Evolutionary conservation across 108 stramenopile genomes (phyloP).

Genomic region (Skeletonema potamos): DNA sequence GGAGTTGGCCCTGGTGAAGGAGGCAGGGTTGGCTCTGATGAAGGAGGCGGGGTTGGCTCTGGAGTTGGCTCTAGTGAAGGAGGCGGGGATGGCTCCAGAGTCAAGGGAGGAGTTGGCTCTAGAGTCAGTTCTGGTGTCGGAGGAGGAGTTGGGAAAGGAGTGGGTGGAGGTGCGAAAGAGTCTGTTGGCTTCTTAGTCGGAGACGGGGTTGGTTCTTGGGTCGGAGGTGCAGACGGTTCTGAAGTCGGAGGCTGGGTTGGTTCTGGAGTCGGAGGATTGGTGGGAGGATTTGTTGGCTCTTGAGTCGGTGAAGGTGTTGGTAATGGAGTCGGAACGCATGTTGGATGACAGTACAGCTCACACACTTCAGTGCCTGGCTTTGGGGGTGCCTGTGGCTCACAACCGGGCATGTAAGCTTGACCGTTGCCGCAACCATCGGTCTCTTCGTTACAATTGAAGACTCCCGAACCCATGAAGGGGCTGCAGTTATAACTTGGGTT

Average conservation of each 20-base stretch:
- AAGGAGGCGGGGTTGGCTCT: background rate
- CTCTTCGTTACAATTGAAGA: no score
- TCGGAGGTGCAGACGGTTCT: background rate
- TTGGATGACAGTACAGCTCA: no score
- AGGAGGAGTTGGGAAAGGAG: background rate
- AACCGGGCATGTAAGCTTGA: no score
- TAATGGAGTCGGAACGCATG: background rate
- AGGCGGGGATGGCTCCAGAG: background rate
- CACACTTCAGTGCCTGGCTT: no score
- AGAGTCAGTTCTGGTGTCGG: background rate
- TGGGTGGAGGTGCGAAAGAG: no score
- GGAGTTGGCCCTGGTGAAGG: background rate
- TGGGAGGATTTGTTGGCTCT: background rate
- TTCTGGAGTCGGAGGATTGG: background rate
- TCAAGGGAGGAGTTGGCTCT: background rate
- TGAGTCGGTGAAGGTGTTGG: background rate
- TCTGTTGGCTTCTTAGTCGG: background rate
- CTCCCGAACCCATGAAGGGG: no score
- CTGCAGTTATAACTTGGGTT: no score
- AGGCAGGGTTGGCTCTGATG: background rate
- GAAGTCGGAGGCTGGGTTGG: conserved; percentile 1
- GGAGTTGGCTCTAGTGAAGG: background rate
- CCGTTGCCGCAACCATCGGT: no score
- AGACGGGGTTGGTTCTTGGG: background rate
- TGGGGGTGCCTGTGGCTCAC: no score